phyloP scores from a whole-genome alignment of 208 protist species.

The Leishmania aethiopica region DNA sequence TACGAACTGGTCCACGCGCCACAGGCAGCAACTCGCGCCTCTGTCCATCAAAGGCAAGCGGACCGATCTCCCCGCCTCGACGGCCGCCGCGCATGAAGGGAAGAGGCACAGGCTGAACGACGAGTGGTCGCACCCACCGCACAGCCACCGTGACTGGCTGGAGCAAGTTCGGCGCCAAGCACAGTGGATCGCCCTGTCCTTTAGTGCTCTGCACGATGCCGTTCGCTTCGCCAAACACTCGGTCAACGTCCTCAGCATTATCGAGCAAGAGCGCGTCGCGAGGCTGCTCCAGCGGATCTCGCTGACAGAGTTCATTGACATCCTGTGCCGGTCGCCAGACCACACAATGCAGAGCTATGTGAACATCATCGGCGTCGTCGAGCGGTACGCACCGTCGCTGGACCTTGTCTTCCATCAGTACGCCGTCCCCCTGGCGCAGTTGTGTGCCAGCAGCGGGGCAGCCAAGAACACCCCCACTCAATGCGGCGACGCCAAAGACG shows the following conservation, averaged over 20 bases:
- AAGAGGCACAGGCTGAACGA: slow-evolving; percentile 36
- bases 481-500: background rate
- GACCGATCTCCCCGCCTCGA: background rate
- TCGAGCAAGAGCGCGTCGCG: slow-evolving; percentile 56
- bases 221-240: slow-evolving; percentile 35
- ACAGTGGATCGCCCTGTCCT: slow-evolving; percentile 69
- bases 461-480: background rate
- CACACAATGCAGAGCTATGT: slow-evolving; percentile 49
- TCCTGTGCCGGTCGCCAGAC: slow-evolving; percentile 47
- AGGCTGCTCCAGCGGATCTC: slow-evolving; percentile 48
- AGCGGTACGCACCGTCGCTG: slow-evolving; percentile 55
- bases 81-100: slow-evolving; percentile 10
- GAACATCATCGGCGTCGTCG: slow-evolving; percentile 46
- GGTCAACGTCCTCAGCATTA: slow-evolving; percentile 33
- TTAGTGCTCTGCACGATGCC: slow-evolving; percentile 73
- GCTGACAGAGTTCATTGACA: slow-evolving; percentile 51
- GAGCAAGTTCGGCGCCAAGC: slow-evolving; percentile 54
- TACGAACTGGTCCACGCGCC: slow-evolving; percentile 67
- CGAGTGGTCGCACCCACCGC: slow-evolving; percentile 68
- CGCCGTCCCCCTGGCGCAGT: slow-evolving; percentile 30
- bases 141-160: slow-evolving; percentile 57
- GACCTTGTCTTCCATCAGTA: slow-evolving; percentile 58
- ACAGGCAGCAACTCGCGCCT: slow-evolving; percentile 36
- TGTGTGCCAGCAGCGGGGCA: slow-evolving; percentile 7
- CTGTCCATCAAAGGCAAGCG: slow-evolving; percentile 2